Percentiles rank a stretch among this genome's conserved stretches.
phyloP scores from a whole-genome alignment of 202 grass and related monocot species.

The Schoenoplectus tabernaemontani region DNA sequence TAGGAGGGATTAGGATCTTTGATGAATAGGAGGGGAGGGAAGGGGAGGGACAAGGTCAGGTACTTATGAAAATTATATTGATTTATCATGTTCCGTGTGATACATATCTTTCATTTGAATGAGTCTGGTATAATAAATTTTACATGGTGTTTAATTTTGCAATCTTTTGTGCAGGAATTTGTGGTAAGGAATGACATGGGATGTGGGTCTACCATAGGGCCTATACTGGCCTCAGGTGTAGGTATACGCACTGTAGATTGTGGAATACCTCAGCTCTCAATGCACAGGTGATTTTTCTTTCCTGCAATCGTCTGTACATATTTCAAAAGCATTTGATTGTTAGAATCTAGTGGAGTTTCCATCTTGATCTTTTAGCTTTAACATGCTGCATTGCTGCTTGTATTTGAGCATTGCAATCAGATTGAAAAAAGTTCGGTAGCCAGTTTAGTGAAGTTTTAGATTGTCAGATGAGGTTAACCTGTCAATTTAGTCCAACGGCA shows the following conservation, averaged over 20 bases:
- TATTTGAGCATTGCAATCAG: neutral
- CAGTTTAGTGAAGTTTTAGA: neutral
- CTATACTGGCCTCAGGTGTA: conserved; percentile 90
- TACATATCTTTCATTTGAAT: neutral
- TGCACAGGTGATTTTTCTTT: conserved; percentile 66
- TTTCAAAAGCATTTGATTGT: neutral
- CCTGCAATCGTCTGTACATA: neutral
- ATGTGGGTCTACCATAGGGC: conserved; percentile 90
- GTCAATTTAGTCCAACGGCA: neutral
- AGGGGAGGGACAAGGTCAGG: neutral
- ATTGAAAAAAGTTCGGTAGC: neutral
- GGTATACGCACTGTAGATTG: conserved; percentile 86
- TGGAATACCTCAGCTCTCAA: conserved; percentile 94
- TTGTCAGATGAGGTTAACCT: neutral
- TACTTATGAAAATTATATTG: neutral
- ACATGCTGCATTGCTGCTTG: neutral
- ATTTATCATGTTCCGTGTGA: neutral
- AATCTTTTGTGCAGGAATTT: conserved; percentile 52
- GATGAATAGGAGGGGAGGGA: neutral
- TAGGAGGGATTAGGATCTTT: neutral
- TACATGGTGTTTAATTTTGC: neutral
- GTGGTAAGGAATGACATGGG: conserved; percentile 95
- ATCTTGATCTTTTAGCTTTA: neutral
- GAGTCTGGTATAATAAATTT: neutral
- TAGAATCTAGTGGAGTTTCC: neutral